Percentiles rank a stretch among this genome's conserved stretches.
Conservation (phyloP, 1,284 basidiomycete genomes). For the Pisolithus thermaeus region DNA sequence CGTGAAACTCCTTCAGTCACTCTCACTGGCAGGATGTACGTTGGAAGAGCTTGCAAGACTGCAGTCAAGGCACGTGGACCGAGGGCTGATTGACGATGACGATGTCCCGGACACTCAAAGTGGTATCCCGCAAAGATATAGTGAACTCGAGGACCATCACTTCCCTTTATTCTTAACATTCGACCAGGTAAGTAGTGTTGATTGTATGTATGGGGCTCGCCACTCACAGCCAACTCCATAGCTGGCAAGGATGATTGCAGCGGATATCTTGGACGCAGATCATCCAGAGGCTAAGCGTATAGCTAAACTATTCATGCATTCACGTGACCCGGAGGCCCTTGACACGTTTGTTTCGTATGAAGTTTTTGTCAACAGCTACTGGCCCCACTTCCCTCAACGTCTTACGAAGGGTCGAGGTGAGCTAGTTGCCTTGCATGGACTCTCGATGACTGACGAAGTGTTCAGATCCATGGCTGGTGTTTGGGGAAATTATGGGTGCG, state of each 20-base stretch:
- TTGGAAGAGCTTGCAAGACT: constrained; percentile 32
- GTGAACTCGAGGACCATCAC: constrained; percentile 51
- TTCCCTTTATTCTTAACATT: constrained; percentile 71
- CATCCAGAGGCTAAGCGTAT: constrained; percentile 6
- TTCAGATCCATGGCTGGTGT: constrained; percentile 53
- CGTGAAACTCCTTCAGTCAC: constrained; percentile 43
- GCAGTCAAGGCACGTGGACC: constrained; percentile 24
- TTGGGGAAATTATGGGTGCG: too few relatives aligned
- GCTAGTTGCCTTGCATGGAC: background rate
- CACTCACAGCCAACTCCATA: constrained; percentile 5
- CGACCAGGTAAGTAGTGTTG: constrained; percentile 41
- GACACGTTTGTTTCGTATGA: constrained; percentile 41
- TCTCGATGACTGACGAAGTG: background rate
- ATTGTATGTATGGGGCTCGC: background rate
- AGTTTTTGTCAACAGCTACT: constrained; percentile 50
- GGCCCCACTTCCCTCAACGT: constrained; percentile 55
- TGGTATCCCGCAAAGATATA: constrained; percentile 52
- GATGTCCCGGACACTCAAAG: constrained; percentile 40
- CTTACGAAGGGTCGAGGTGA: constrained; percentile 56
- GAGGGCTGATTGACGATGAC: constrained; percentile 41
- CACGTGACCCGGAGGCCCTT: constrained; percentile 11
- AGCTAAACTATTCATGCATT: constrained; percentile 12
- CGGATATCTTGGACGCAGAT: constrained; percentile 17
- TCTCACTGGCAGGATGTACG: constrained; percentile 36
- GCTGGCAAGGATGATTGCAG: constrained; percentile 14